Conservation (phyloP, 2,329 filamentous ascomycete species). For the Colletotrichum ledebouriae region DNA sequence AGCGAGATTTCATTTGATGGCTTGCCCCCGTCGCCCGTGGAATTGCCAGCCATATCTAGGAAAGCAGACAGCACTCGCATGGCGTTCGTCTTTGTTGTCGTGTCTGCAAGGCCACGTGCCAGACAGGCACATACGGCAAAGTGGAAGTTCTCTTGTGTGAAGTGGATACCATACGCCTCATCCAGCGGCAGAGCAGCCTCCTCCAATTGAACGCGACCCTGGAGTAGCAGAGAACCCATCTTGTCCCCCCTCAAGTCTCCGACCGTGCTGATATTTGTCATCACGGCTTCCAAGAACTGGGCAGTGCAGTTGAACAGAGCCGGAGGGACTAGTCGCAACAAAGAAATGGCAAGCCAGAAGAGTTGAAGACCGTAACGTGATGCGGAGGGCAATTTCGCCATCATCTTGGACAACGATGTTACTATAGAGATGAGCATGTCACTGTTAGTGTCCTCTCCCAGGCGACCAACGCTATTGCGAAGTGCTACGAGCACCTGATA, state of each 20-base stretch:
- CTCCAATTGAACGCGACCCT: constrained; percentile 71
- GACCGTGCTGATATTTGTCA: constrained; percentile 73
- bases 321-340: constrained; percentile 73
- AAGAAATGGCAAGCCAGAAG: constrained; percentile 78
- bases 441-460: constrained; percentile 73
- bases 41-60: constrained; percentile 64
- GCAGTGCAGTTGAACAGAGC: constrained; percentile 76
- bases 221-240: constrained; percentile 71
- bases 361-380: constrained; percentile 78
- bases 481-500: constrained; percentile 79
- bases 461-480: constrained; percentile 74
- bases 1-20: constrained; percentile 44
- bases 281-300: constrained; percentile 73
- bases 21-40: constrained; percentile 39
- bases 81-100: constrained; percentile 69
- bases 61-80: constrained; percentile 74
- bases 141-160: constrained; percentile 74
- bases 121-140: constrained; percentile 76
- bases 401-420: constrained; percentile 78
- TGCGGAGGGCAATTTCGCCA: constrained; percentile 74
- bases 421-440: constrained; percentile 79
- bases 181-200: constrained; percentile 73
- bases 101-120: constrained; percentile 73
- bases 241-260: constrained; percentile 70
- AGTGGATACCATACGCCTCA: constrained; percentile 75